Evolutionary conservation across 2,329 filamentous ascomycete species (phyloP).

Genomic region (Pseudopithomyces maydicus): DNA sequence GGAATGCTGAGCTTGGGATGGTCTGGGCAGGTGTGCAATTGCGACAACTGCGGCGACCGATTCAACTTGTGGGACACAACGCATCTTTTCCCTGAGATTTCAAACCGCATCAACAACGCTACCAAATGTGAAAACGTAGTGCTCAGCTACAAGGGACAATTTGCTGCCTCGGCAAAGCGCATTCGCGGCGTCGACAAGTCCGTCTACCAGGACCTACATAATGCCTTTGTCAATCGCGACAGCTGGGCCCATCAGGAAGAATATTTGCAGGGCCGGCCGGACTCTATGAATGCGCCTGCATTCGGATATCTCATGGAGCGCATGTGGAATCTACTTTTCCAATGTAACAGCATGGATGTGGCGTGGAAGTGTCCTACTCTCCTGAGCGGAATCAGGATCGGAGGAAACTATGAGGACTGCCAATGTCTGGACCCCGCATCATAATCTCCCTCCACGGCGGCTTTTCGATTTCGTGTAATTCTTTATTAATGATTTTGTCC

Average conservation of each 20-base stretch:
- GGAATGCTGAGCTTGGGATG: constrained; percentile 53
- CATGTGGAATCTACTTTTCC: constrained; percentile 29
- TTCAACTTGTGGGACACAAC: constrained; percentile 47
- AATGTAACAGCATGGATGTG: constrained; percentile 25
- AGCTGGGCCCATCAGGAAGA: constrained; percentile 27
- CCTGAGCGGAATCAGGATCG: constrained; percentile 23
- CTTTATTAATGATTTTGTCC: neutral
- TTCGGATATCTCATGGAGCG: constrained; percentile 32
- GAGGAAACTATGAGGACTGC: constrained; percentile 24
- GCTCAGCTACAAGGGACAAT: constrained; percentile 53
- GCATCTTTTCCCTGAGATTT: constrained; percentile 44
- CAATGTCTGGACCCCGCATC: constrained; percentile 25
- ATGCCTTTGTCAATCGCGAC: constrained; percentile 21
- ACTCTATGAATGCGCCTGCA: constrained; percentile 21
- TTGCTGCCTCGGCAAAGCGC: constrained; percentile 50
- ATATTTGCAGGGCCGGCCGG: constrained; percentile 18
- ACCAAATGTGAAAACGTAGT: constrained; percentile 39
- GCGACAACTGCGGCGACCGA: constrained; percentile 46
- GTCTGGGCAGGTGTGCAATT: constrained; percentile 44
- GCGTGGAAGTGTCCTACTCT: constrained; percentile 28
- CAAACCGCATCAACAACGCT: constrained; percentile 22
- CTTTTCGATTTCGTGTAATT: neutral
- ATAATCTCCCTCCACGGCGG: neutral
- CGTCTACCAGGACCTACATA: constrained; percentile 38
- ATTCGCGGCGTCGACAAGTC: constrained; percentile 41